Conservation (phyloP, 495 filamentous ascomycete genomes). For the Hypoxylon fragiforme region DNA sequence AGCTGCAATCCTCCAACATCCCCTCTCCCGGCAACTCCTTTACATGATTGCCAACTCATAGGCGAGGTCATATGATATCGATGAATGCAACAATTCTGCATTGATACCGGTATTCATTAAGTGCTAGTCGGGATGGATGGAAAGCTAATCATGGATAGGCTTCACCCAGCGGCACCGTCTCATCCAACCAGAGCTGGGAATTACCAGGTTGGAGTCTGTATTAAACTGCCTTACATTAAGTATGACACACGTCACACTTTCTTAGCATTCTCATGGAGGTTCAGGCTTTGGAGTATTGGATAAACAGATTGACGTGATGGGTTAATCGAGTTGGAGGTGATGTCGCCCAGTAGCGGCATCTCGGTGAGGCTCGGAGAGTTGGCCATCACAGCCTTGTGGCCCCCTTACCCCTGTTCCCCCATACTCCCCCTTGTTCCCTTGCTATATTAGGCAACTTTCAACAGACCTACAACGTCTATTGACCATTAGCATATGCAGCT, state of each 20-base stretch:
- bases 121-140: conserved; percentile 9
- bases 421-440: conserved; percentile 23
- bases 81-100: conserved; percentile 35
- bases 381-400: conserved; percentile 24
- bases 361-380: conserved; percentile 43
- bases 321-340: no score
- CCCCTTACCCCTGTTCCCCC: conserved; percentile 20
- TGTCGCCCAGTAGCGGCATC: conserved; percentile 22
- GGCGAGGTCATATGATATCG: conserved; percentile 34
- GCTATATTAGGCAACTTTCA: conserved; percentile 9
- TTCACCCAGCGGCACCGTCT: conserved; percentile 5
- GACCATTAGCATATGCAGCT: conserved; percentile 37
- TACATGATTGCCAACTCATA: conserved; percentile 23
- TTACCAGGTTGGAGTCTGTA: conserved; percentile 15
- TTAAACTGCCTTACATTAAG: conserved; percentile 5
- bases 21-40: conserved; percentile 16
- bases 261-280: not conserved
- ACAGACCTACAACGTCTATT: conserved; percentile 10
- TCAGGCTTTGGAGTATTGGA: not conserved
- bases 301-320: no score
- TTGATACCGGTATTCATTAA: conserved; percentile 9
- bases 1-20: conserved; percentile 9
- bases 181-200: conserved; percentile 12
- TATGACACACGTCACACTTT: conserved; percentile 18
- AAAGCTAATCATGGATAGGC: conserved; percentile 1